Evolutionary conservation across 208 protist genomes (phyloP).

Genomic region (Perkinsela sp.): DNA sequence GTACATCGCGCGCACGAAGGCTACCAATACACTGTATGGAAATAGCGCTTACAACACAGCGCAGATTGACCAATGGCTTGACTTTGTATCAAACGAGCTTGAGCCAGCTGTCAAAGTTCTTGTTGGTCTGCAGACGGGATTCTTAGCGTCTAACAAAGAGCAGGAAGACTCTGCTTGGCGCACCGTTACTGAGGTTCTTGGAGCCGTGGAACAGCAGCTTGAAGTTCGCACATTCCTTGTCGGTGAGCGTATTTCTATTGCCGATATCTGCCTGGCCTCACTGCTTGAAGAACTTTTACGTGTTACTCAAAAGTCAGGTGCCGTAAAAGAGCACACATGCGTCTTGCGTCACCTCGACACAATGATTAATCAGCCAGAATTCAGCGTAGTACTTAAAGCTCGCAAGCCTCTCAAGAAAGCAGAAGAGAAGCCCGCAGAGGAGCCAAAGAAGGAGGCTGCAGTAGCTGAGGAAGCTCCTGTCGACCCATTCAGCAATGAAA

Average conservation of each 20-base stretch:
- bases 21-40: slow-evolving; percentile 27
- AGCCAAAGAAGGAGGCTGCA: background rate
- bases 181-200: background rate
- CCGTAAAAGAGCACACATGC: slow-evolving; percentile 23
- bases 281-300: slow-evolving; percentile 21
- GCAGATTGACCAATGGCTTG: slow-evolving; percentile 57
- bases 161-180: slow-evolving; percentile 3
- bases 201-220: slow-evolving; percentile 19
- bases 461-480: slow-evolving; percentile 16
- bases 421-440: background rate
- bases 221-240: slow-evolving; percentile 49
- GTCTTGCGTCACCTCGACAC: slow-evolving; percentile 34
- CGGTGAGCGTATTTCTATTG: slow-evolving; percentile 36
- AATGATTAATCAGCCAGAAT: slow-evolving; percentile 34
- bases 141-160: slow-evolving; percentile 5
- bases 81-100: slow-evolving; percentile 35
- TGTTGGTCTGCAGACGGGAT: slow-evolving; percentile 8
- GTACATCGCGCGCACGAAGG: slow-evolving; percentile 27
- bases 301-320: slow-evolving; percentile 11
- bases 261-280: slow-evolving; percentile 34
- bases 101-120: slow-evolving; percentile 10
- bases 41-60: slow-evolving; percentile 22
- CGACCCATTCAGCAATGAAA: background rate
- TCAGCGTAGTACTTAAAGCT: slow-evolving; percentile 17
- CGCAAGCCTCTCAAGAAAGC: slow-evolving; percentile 12